Conservation (phyloP, 768 basidiomycete genomes). For the Mycena haematopus region DNA sequence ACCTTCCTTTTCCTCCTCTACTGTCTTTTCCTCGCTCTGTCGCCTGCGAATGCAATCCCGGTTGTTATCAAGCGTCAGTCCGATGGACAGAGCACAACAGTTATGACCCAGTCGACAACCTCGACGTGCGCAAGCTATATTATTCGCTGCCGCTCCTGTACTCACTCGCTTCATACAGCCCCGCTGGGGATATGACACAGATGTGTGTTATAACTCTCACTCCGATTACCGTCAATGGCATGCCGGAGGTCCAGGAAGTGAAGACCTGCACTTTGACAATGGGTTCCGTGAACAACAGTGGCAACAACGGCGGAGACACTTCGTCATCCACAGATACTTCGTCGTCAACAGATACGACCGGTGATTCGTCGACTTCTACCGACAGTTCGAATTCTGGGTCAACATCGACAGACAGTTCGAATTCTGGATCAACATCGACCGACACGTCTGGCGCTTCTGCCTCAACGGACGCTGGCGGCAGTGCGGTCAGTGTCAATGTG, state of each 20-base stretch:
- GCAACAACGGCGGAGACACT: constrained; percentile 13
- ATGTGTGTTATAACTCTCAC: constrained; percentile 67
- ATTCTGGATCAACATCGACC: constrained; percentile 4
- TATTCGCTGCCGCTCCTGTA: constrained; percentile 21
- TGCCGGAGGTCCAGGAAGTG: constrained; percentile 58
- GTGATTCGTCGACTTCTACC: constrained; percentile 10
- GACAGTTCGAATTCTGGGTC: background rate
- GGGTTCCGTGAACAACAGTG: constrained; percentile 25
- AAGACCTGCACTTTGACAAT: constrained; percentile 54
- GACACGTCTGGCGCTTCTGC: constrained; percentile 20
- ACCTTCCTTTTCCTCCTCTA: constrained; percentile 48
- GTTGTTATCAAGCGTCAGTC: constrained; percentile 38
- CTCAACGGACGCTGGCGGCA: constrained; percentile 25
- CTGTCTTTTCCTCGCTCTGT: constrained; percentile 43
- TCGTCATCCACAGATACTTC: too few relatives aligned
- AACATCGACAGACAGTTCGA: constrained; percentile 9
- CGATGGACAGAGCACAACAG: constrained; percentile 36
- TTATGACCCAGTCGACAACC: constrained; percentile 51
- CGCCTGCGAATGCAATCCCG: constrained; percentile 45
- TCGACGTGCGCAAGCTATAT: constrained; percentile 49
- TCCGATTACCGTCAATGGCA: constrained; percentile 57
- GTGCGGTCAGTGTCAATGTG: constrained; percentile 4
- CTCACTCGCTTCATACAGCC: constrained; percentile 39
- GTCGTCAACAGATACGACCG: constrained; percentile 19
- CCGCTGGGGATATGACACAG: constrained; percentile 57